Base-by-base conservation (phyloP, 257 asterid genomes). In the Fraxinus americana region DNA sequence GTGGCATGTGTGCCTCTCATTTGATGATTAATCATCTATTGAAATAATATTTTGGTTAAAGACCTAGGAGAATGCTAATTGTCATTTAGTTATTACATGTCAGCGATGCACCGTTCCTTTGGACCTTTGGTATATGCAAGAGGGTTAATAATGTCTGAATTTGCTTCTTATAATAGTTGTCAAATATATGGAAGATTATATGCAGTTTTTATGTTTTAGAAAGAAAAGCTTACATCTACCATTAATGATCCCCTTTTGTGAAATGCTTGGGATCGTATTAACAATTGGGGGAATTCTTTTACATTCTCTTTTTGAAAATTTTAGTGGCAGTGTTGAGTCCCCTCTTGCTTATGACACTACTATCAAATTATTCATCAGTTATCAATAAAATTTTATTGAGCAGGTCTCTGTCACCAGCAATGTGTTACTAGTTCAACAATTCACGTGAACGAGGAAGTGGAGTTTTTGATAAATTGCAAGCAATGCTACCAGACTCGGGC, bases 331-430 rank as follows among this genome's bases (percentile, higher is more conserved):
- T 57, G 30, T 77, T 77, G 77, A 67, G 66, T 63, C 70, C 34
- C 38, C 63, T 61, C 75, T 69, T 3, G 39, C 67, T 38, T 73
- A 41, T 72, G 70, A 57, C 29, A 32, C 66, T 35, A 50, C 39
- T 66, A 34, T 32, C 66, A 43, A 73, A 81, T 61, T 50, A 71
- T 74, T 79, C 13, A 71, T 36, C 68, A n/a, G 71, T 78, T n/a
- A 72, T 50, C 57, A 17, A 73, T 17, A 8, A 73, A 70, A 69
- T 43, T 78, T 75, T 50, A 66, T 75, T 69, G 39, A 29, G 69
- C 89, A 94, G 98, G 94, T 74, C 82, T 87, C 77, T 94, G 92
- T 86, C 98, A 94, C 35, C 82, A 83, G 77, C 79, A 69, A 29
- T 94, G 98, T 79, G 86, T 95, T 16, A 50, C 85, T 61, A 83